Base-by-base conservation (phyloP, 2,329 filamentous ascomycete species). In the Scolecobasidium constrictum region DNA sequence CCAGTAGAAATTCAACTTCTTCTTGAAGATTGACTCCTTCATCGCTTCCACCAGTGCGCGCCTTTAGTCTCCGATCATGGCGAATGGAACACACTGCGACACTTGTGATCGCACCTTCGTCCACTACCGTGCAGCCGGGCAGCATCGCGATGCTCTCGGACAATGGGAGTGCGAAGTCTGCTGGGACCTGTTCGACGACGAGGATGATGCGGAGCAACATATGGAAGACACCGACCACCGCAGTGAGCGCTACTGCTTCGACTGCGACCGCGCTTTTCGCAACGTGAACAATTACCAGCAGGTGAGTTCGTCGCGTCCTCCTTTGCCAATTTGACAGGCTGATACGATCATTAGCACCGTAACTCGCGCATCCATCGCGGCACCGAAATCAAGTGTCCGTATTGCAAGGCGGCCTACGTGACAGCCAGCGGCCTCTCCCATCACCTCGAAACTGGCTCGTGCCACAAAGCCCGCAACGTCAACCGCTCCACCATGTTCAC, bases 391-490 rank as follows among this genome's bases (percentile, higher is more conserved):
- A 1, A 34, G 0, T 83, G 78, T 40, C 76, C 71, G 0, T 80
- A 75, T 51, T 82, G 78, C 57, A 52, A 60, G 26, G 46, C 37
- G 2, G 20, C 6, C 3, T 74, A 64, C 47, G 58, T 65, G 7
- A 68, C 69, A 0, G 73, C 75, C 2, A 73, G 69, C 1, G 77
- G 74, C 3, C 49, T 80, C 4, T 52, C 61, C 0, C 63, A 77
- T 52, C 74, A 82, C 47, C 56, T 81, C 1, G 78, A 82, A 48
- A 57, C 51, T 1, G 69, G 70, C n/a, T 56, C 62, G 1, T 82
- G 77, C 40, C 64, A 65, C 0, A 54, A 55, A 0, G 70, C 72
- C 0, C 57, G 53, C 0, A 42, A 49, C 3, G 35, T 78, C 2
- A 66, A 72, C 51, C 68, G 71, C 7, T 65, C 73, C 7, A 55